Base-by-base conservation (phyloP, 768 basidiomycete genomes). In the Kwoniella bestiolae region DNA sequence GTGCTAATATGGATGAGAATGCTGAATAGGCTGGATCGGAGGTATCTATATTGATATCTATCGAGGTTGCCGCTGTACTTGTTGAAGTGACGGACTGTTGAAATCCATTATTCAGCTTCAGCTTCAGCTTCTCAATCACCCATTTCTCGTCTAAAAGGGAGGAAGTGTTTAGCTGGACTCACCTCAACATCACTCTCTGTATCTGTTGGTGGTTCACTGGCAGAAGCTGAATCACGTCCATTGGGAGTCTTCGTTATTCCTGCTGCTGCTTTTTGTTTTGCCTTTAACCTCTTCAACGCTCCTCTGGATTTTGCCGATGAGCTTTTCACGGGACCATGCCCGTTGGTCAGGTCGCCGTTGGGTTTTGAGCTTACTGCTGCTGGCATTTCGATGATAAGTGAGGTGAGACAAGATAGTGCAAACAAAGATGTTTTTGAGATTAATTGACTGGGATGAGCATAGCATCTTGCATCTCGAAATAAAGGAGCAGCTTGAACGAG, bases 1-100 rank as follows among this genome's bases (percentile, higher is more conserved):
- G 73, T 18, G 67, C 65, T 56, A 82, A 78, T 35, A 82, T 72
- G 6, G 61, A 55, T 2, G 81, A 74, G 60, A 80, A 82, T 9
- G 71, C 72, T 1, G 81, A 73, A 47, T 70, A 77, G 11, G 67
- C 65, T 25, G 81, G 81, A 65, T 82, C 81, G 16, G 66, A 66
- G 0, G 75, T 71, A 59, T 82, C 79, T 31, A 71, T 60, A 4
- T 47, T 31, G 16, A 60, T 45, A n/a, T 73, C 72, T 25, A 76
- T 44, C 1, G 70, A 69, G 26, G 74, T 74, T n/a, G 70, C 60
- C 5, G 71, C 63, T 23, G 74, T 70, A n/a, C 71, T 65, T 0
- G 56, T 31, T 55, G 77, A 67, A 12, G 71, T 45, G 25, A 73
- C 51, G 2, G 79, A 78, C 69, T 74, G 55, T 32, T 26, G 18